Evolutionary conservation across 2,329 filamentous ascomycete genomes (phyloP).

Genomic region (Paraphaeosphaeria sporulosa): DNA sequence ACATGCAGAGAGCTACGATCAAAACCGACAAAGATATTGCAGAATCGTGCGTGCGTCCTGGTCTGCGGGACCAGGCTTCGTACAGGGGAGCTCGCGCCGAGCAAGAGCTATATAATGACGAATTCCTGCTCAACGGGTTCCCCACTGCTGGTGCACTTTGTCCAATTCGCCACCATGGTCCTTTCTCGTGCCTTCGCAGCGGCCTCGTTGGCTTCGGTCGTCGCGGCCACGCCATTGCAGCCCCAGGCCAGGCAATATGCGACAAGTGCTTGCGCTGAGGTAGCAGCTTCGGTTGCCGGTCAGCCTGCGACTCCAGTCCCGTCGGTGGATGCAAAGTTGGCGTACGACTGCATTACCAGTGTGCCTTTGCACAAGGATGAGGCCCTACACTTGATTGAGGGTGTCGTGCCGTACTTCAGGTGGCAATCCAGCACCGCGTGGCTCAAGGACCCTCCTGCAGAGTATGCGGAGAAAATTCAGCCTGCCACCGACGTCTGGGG

Average conservation of each 20-base stretch:
- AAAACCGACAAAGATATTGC: conserved; percentile 3
- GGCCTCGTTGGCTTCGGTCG: conserved; percentile 37
- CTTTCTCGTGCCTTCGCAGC: conserved; percentile 30
- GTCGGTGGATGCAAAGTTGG: conserved; percentile 53
- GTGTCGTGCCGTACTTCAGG: conserved; percentile 54
- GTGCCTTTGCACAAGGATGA: conserved; percentile 55
- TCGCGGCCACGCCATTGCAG: conserved; percentile 36
- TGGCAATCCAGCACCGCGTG: conserved; percentile 57
- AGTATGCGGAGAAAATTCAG: conserved; percentile 57
- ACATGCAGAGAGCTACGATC: conserved; percentile 10
- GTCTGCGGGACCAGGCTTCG: neutral
- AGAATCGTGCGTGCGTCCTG: neutral
- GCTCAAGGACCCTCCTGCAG: conserved; percentile 54
- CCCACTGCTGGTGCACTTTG: conserved; percentile 4
- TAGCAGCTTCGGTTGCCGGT: conserved; percentile 36
- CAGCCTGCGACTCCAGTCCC: conserved; percentile 39
- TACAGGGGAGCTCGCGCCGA: neutral
- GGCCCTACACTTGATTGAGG: conserved; percentile 51
- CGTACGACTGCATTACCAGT: conserved; percentile 56
- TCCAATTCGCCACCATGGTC: conserved; percentile 31
- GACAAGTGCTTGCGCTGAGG: conserved; percentile 42
- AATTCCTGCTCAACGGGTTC: neutral
- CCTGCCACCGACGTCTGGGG: conserved; percentile 52
- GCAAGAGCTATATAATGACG: conserved; percentile 7
- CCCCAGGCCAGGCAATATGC: conserved; percentile 38